Evolutionary conservation across 257 asterid species (phyloP).

Genomic region (Nicotiana sylvestris): DNA sequence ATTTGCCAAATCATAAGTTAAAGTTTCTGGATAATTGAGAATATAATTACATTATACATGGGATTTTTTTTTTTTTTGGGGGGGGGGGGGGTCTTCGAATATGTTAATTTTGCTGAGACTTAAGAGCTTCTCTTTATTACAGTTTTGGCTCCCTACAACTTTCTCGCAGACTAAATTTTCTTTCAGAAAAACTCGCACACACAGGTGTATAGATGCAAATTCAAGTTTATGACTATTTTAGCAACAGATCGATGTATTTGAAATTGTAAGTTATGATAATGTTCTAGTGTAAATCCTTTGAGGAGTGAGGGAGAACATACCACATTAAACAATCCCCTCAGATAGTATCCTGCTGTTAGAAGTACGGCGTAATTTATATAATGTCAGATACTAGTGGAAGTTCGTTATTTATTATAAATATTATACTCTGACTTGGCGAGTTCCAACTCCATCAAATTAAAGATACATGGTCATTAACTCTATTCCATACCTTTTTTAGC

Average conservation of each 20-base stretch:
- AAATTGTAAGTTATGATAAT: neutral
- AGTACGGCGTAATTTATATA: neutral
- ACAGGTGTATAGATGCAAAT: neutral
- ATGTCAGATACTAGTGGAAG: neutral
- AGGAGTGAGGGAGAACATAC: neutral
- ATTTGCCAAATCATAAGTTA: neutral
- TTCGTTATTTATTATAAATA: too few species aligned
- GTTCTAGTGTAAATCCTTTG: neutral
- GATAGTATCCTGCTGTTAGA: neutral
- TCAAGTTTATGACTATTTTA: neutral
- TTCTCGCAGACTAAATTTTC: too few species aligned
- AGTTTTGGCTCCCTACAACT: neutral
- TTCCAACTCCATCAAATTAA: neutral
- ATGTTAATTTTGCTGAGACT: neutral
- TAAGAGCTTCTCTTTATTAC: neutral
- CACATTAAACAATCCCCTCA: neutral
- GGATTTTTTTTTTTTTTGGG: too few species aligned
- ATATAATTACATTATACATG: neutral
- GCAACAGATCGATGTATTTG: neutral
- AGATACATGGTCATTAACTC: neutral
- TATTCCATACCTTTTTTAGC: neutral
- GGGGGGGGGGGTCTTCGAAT: too few species aligned
- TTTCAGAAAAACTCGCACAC: neutral
- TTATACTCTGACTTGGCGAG: neutral
- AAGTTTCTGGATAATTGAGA: neutral